phyloP scores from a whole-genome alignment of 768 basidiomycete species.

The Antrodiella citrinella region DNA sequence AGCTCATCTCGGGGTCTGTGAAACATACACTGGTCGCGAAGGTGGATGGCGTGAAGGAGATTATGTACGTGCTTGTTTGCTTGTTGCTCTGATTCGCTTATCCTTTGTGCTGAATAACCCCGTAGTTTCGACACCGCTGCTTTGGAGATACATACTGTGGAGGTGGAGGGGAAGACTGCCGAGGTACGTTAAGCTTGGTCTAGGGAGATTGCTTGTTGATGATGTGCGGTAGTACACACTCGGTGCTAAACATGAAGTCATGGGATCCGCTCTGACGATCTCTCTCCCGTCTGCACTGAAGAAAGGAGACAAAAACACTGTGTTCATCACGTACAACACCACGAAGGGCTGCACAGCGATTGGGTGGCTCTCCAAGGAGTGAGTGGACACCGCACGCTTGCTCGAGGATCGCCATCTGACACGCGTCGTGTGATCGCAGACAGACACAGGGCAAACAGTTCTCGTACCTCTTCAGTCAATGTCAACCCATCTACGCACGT shows the following conservation, averaged over 20 bases:
- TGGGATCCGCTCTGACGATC: conserved; percentile 72
- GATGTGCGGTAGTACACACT: conserved; percentile 38
- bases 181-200: conserved; percentile 26
- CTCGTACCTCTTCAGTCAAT: conserved; percentile 88
- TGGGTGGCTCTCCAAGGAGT: conserved; percentile 85
- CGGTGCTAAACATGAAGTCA: conserved; percentile 51
- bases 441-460: conserved; percentile 82
- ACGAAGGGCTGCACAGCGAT: conserved; percentile 69
- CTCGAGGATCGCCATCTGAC: background rate
- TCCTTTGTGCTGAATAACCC: background rate
- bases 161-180: conserved; percentile 42
- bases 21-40: conserved; percentile 52
- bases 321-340: conserved; percentile 63
- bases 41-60: conserved; percentile 44
- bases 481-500: conserved; percentile 86
- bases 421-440: conserved; percentile 25
- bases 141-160: conserved; percentile 47
- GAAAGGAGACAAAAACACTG: conserved; percentile 34
- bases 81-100: background rate
- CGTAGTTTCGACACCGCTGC: conserved; percentile 68
- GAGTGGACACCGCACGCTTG: conserved; percentile 10
- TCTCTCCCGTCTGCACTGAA: conserved; percentile 36
- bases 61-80: conserved; percentile 39
- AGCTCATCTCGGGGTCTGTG: conserved; percentile 57
- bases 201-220: background rate